phyloP scores from a whole-genome alignment of 192 early-diverging fungal species.

The Coemansia sp. region DNA sequence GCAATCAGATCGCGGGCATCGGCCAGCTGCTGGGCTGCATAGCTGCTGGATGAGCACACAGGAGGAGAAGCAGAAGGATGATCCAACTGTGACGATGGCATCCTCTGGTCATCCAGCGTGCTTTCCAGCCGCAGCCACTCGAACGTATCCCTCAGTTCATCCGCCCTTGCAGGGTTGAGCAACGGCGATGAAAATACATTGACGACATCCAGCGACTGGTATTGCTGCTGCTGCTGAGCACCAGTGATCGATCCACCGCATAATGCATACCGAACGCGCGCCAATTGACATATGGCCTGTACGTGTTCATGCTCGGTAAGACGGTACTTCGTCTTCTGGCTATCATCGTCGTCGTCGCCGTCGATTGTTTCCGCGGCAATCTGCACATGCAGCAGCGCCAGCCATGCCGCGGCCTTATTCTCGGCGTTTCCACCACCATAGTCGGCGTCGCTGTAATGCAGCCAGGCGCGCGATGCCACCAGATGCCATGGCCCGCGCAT shows the following conservation, averaged over 20 bases:
- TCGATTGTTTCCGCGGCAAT: background rate
- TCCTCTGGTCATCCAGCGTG: background rate
- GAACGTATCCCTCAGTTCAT: constrained; percentile 1
- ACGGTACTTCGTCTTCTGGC: background rate
- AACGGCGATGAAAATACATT: background rate
- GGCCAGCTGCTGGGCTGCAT: background rate
- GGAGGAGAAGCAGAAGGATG: too few relatives aligned
- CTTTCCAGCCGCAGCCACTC: constrained; percentile 11
- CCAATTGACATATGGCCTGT: constrained; percentile 4
- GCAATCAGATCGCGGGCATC: constrained; percentile 10
- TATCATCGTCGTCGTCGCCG: background rate
- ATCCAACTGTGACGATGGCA: too few relatives aligned
- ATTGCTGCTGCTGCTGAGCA: background rate
- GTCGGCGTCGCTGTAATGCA: constrained; percentile 5
- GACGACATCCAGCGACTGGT: background rate
- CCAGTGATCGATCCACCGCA: constrained; percentile 13
- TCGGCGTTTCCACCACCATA: background rate
- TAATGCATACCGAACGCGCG: constrained; percentile 5
- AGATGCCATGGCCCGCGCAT: constrained; percentile 17
- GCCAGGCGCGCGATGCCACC: constrained; percentile 28
- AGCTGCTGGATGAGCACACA: too few relatives aligned
- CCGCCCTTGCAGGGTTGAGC: constrained; percentile 3
- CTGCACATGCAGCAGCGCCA: constrained; percentile 16
- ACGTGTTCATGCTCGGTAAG: constrained; percentile 21
- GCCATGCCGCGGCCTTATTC: constrained; percentile 1